Evolutionary conservation across 345 rosid species (phyloP), one percentile per base, ranked within the genome.

Genomic region (Dipteronia sinensis): DNA sequence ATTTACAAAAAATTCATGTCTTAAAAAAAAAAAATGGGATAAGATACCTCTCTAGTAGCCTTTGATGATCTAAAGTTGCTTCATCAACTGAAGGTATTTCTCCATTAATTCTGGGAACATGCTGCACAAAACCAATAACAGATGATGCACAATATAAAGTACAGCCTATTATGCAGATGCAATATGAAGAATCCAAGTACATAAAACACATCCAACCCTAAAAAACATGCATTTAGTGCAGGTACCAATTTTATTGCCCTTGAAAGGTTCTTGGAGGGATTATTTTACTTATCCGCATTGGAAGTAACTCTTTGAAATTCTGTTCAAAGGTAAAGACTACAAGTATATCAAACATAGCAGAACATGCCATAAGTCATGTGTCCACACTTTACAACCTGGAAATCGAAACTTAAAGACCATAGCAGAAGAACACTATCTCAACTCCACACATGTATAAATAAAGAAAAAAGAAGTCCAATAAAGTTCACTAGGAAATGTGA

Each of bases 21-120:
- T 47, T 16, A 76, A 62, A 46, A 72, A 75, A 72, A 75, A 71
- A 53, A 42, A 68, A n/a, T n/a, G n/a, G 38, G 19, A 73, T 22
- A 19, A 19, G 53, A 67, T 69, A 89, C 94, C 94, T 89, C 75
- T 86, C 89, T 13, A 85, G 82, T 75, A 91, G 88, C 77, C 93
- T 87, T 71, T 86, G 89, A 79, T 90, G 91, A 81, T 90, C 93
- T 75, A 87, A 76, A 77, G 91, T 87, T 20, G 91, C 90, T 75
- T 85, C 90, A 74, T 90, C 93, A 22, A 87, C 53, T 0, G 93
- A 87, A 22, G 93, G 93, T 76, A 90, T 86, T 76, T 90, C 90
- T 69, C 93, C 89, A 79, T 90, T 90, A 72, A 87, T 90, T 83
- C 72, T 85, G 44, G 91, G 93, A 67, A 88, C 83, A 65, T 88